phyloP scores from a whole-genome alignment of 495 filamentous ascomycete genomes.

The Parathielavia appendiculata region DNA sequence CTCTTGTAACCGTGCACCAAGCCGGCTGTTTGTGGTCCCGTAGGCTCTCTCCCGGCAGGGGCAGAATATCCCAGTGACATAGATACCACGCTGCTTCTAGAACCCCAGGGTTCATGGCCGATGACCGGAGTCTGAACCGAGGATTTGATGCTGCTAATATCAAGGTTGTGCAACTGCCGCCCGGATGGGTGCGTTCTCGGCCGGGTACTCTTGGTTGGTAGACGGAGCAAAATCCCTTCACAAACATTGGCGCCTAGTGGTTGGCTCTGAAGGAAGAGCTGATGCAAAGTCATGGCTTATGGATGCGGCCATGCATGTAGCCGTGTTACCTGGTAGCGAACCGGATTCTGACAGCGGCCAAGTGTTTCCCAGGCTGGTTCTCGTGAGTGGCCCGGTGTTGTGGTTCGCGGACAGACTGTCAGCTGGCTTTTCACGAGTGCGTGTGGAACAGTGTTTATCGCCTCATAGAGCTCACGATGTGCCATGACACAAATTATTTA shows the following conservation, averaged over 20 bases:
- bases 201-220: neutral
- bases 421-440: neutral
- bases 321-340: too few relatives aligned
- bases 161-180: neutral
- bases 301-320: too few relatives aligned
- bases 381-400: neutral
- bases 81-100: neutral
- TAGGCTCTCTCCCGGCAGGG: neutral
- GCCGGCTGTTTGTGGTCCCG: neutral
- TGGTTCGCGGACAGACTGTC: neutral
- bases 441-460: neutral
- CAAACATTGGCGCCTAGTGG: neutral
- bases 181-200: neutral
- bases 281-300: too few relatives aligned
- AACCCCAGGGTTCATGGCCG: neutral
- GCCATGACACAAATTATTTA: neutral
- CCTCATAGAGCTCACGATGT: neutral
- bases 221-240: neutral
- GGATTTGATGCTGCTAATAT: neutral
- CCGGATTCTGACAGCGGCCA: too few relatives aligned
- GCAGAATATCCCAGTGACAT: neutral
- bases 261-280: too few relatives aligned
- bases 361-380: too few relatives aligned
- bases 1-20: neutral
- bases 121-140: neutral